Evolutionary conservation across 306 rosid species (phyloP).

Genomic region (Castanospermum australe): DNA sequence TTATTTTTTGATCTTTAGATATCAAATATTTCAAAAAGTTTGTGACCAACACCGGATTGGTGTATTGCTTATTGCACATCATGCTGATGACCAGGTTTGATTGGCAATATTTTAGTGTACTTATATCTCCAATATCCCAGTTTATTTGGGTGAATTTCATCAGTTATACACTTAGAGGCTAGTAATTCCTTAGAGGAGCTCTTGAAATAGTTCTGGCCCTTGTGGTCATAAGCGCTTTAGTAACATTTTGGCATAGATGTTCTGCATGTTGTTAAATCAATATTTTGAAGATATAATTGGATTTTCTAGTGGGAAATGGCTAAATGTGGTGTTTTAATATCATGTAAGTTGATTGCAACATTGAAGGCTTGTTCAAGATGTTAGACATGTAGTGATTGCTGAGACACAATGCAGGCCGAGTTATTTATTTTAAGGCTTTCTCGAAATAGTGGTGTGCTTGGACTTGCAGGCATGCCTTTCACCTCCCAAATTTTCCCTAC

Average conservation of each 20-base stretch:
- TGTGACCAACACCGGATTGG: slow-evolving; percentile 66
- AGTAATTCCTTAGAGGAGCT: not conserved
- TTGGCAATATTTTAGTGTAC: not conserved
- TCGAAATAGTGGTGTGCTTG: slow-evolving; percentile 88
- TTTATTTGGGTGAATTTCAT: slow-evolving; percentile 13
- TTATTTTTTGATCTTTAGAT: slow-evolving; percentile 48
- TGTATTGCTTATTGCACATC: slow-evolving; percentile 86
- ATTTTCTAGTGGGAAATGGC: slow-evolving; percentile 16
- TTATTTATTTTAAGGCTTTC: slow-evolving; percentile 91
- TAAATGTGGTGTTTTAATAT: slow-evolving; percentile 14
- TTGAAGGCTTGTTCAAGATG: slow-evolving; percentile 39
- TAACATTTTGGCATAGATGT: not conserved
- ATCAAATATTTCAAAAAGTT: slow-evolving; percentile 66
- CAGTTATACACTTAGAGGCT: not conserved
- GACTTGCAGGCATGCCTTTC: slow-evolving; percentile 96
- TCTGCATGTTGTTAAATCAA: not conserved
- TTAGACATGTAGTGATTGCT: slow-evolving; percentile 54
- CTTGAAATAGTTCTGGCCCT: not conserved
- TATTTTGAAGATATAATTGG: slow-evolving; percentile 10
- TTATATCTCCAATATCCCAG: not conserved
- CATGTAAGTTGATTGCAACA: slow-evolving; percentile 27
- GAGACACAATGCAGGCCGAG: slow-evolving; percentile 89
- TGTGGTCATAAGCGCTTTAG: not conserved
- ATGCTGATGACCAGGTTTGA: slow-evolving; percentile 90
- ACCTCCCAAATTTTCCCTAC: slow-evolving; percentile 76